Percentiles rank a stretch among this genome's conserved stretches.
phyloP scores from a whole-genome alignment of 768 basidiomycete genomes.

The Tricholoma furcatifolium region DNA sequence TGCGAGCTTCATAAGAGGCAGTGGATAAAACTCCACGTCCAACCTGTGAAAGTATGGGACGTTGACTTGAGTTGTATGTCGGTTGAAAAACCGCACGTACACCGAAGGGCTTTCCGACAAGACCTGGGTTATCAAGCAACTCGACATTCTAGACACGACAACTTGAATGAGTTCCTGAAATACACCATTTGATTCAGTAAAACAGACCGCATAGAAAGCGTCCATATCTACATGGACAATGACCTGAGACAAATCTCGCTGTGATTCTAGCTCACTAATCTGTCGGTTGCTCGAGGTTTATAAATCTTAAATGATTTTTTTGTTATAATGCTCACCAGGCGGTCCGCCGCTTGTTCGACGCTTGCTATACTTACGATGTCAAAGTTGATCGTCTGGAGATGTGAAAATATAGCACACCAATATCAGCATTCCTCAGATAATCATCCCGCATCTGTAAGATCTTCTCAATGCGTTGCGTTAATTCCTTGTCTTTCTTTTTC shows the following conservation, averaged over 20 bases:
- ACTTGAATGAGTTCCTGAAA: neutral
- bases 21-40: slow-evolving; percentile 84
- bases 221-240: slow-evolving; percentile 98
- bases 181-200: neutral
- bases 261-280: slow-evolving; percentile 71
- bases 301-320: neutral
- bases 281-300: slow-evolving; percentile 22
- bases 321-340: slow-evolving; percentile 47
- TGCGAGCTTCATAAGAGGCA: slow-evolving; percentile 90
- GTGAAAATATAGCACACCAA: slow-evolving; percentile 38
- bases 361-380: slow-evolving; percentile 34
- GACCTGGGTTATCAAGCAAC: slow-evolving; percentile 58
- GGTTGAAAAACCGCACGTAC: slow-evolving; percentile 35
- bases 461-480: slow-evolving; percentile 72
- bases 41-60: slow-evolving; percentile 43
- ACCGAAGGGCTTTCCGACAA: slow-evolving; percentile 72
- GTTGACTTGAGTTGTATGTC: neutral
- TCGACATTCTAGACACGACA: slow-evolving; percentile 57
- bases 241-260: slow-evolving; percentile 75
- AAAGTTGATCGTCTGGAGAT: neutral
- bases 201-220: slow-evolving; percentile 73
- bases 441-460: slow-evolving; percentile 68
- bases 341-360: slow-evolving; percentile 67
- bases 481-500: slow-evolving; percentile 83
- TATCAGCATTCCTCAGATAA: slow-evolving; percentile 50